Evolutionary conservation across 2,329 filamentous ascomycete species (phyloP), one percentile per base, ranked within the genome.

Genomic region (Zalaria sp.): DNA sequence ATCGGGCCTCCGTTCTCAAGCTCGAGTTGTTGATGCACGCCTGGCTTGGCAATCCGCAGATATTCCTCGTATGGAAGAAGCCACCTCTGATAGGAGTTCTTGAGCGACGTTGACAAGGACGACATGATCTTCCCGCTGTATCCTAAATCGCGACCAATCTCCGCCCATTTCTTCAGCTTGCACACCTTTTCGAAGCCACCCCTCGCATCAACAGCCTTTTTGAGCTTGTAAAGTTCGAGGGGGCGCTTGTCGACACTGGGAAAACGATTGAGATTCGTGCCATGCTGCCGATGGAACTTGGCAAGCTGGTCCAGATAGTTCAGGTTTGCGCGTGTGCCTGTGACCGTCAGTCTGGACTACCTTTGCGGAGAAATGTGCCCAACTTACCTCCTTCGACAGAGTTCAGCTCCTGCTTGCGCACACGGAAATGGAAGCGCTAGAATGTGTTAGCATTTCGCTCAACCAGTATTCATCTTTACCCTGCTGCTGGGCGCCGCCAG

Each of bases 101-200:
- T 98, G 35, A 98, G 73, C 4, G 91, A 96, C 0, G 91, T 98
- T 4, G 91, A 98, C 37, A 98, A 68, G 5, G 91, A 96, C 2
- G 89, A 96, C 91, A 98, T 98, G 48, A 98, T 98, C 68, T 98
- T 98, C 57, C 91, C 91, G 57, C 89, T 96, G 63, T 98, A 98
- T 42, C 91, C 91, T 38, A 98, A 67, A 58, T 96, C 91, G 55
- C 91, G 79, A 29, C 91, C 91, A 52, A 98, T 96, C 61, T 98
- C 91, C 10, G 91, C 91, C 91, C 91, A 98, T 66, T 96, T 96
- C 66, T 98, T 98, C 43, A 81, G 73, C 63, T 94, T 95, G 72
- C 91, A 98, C 36, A 98, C 91, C 56, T 84, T 84, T 42, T 95
- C 88, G 53, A 98, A 98, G 3, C 91, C 91, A 37, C 91, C 91